Base-by-base conservation (phyloP, 352 stramenopile genomes). In the Phytopythium mirpurense region DNA sequence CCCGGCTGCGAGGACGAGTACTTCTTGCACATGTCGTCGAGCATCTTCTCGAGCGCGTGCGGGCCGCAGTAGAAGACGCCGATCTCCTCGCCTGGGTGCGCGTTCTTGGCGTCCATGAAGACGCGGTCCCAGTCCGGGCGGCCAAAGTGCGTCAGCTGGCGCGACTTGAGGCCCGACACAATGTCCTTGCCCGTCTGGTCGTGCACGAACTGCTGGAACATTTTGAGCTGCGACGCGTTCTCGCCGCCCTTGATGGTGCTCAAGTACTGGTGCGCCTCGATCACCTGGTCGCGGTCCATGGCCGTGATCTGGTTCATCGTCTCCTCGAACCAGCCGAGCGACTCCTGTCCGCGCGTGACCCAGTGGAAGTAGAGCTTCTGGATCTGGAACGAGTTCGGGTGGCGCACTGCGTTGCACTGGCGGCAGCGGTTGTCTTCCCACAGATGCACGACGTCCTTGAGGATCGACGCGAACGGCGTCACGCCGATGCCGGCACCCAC, bases 321-420 rank as follows among this genome's bases (percentile, higher is more conserved):
- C 34, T 77, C 67, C 54, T 85, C 68, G 58, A 96, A 96, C 86
- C 84, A 95, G 0, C 70, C 72, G 24, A 96, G 70, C 16, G 78
- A 85, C 56, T 92, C 72, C 44, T 92, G 83, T 23, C 70, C 78
- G 42, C 84, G 76, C 23, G 80, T 91, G 45, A 85, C 80, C 84
- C 85, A 96, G 61, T 93, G 80, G 56, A 95, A 96, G 59, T 95
- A 94, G 14, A 92, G 60, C 50, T 93, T 90, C 62, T 79, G 74
- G 61, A 93, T 79, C 52, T 82, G 75, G 63, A 95, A 88, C 45
- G 72, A 81, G 35, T 59, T 65, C 35, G 83, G 75, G 59, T 92
- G 68, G 19, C 74, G 70, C 46, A 92, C 75, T 50, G 86, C 67
- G 51, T 74, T 87, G 67, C 77, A 93, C 55, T 84, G 82, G 19